Evolutionary conservation across 1,284 basidiomycete species (phyloP).

Genomic region (Phenoliferia sp.): DNA sequence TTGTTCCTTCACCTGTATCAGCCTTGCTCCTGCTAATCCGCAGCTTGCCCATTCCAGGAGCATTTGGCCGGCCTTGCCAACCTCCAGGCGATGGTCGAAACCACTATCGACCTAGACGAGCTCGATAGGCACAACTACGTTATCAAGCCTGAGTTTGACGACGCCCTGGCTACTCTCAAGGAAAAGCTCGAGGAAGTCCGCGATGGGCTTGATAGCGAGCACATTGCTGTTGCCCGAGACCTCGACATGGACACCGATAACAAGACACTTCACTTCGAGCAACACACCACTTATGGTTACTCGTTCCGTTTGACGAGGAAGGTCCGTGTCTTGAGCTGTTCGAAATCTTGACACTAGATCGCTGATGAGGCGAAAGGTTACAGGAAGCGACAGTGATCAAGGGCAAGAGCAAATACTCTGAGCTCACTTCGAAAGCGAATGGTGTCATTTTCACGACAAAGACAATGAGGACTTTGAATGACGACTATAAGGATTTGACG

Average conservation of each 20-base stretch:
- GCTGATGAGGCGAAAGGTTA: not conserved
- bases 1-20: conserved; percentile 27
- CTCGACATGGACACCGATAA: conserved; percentile 86
- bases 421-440: conserved; percentile 78
- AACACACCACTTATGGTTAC: conserved; percentile 84
- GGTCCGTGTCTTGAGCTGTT: conserved; percentile 46
- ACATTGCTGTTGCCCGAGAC: conserved; percentile 64
- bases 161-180: conserved; percentile 64
- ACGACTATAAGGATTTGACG: conserved; percentile 66
- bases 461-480: conserved; percentile 63
- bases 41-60: conserved; percentile 48
- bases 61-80: conserved; percentile 61
- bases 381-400: conserved; percentile 77
- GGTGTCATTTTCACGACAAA: conserved; percentile 91
- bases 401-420: conserved; percentile 68
- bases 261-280: conserved; percentile 87
- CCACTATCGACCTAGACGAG: conserved; percentile 86
- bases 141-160: conserved; percentile 88
- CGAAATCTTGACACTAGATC: not conserved
- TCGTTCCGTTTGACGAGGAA: conserved; percentile 85
- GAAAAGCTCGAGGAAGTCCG: conserved; percentile 64
- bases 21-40: not conserved
- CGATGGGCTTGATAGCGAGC: conserved; percentile 80
- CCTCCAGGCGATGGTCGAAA: conserved; percentile 90
- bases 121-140: conserved; percentile 79